Evolutionary conservation across 805 yeast species (phyloP), one percentile per base, ranked within the genome.

Genomic region (Saccharomycodes ludwigii): DNA sequence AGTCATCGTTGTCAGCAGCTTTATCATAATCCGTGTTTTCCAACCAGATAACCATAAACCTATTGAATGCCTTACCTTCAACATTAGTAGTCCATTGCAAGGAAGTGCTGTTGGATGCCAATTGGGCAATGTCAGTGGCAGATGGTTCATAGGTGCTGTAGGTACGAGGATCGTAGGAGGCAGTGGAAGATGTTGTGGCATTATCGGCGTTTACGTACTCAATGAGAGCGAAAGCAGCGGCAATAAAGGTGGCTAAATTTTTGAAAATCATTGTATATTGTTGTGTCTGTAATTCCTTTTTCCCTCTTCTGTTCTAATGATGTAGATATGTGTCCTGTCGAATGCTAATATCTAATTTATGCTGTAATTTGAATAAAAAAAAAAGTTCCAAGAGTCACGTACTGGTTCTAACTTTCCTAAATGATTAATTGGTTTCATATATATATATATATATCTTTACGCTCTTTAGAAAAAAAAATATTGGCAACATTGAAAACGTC

Each of bases 1-100:
- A 48, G 32, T 63, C 66, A 6, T 56, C 48, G 44, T 66, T 58
- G 41, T 55, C 61, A 27, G 57, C 58, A 27, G 73, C 73, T 42
- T 67, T 68, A 42, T 63, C 66, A 48, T 48, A 66, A 53, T 66
- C 64, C 33, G 71, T 68, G 52, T 65, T 65, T 52, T 67, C 73
- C 39, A 68, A 58, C 63, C 67, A 68, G 40, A 68, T 62, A 42
- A 56, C 53, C 32, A 52, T 48, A 33, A 63, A 47, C 33, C 66
- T 56, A 45, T 63, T 56, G 42, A 61, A 61, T 16, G 48, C 56
- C 11, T 46, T 39, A 38, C 71, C 71, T 13, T 41, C 34, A 21
- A 65, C 66, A 34, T 50, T 41, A 11, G 62, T 48, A 18, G 61
- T 53, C 29, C 41, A 36, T 32, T 46, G 50, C 32, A 40, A 38